Percentiles rank a stretch among this genome's conserved stretches.
Evolutionary conservation across 805 yeast species (phyloP).

Genomic region (Kuraishia floccosa): DNA sequence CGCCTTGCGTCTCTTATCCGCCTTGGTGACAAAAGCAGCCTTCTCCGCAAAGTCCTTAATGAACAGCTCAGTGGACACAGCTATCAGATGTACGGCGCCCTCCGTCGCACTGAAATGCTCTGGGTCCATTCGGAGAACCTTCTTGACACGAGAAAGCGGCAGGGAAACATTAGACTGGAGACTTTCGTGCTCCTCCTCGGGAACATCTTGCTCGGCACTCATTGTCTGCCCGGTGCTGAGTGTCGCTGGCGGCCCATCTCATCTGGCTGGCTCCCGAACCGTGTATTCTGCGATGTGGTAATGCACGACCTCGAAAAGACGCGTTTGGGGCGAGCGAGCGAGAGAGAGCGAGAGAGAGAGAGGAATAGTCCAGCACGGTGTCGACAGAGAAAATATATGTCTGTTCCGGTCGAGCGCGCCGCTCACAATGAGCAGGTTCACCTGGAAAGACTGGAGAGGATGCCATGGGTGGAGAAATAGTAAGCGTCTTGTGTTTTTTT

Average conservation of each 20-base stretch:
- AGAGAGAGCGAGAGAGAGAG: constrained; percentile 1
- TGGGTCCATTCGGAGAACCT: constrained; percentile 67
- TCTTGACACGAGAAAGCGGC: constrained; percentile 61
- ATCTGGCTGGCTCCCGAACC: too few species aligned
- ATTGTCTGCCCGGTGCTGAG: too few species aligned
- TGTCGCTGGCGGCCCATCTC: too few species aligned
- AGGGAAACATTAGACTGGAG: too few species aligned
- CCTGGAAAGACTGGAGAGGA: constrained; percentile 31
- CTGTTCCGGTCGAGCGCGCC: not conserved
- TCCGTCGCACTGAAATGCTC: constrained; percentile 58
- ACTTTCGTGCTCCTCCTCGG: too few species aligned
- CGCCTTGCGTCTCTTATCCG: constrained; percentile 59
- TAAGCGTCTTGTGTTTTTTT: constrained; percentile 13
- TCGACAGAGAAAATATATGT: not conserved
- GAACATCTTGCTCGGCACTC: too few species aligned
- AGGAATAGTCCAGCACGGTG: too few species aligned
- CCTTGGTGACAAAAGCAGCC: constrained; percentile 52
- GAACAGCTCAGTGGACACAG: constrained; percentile 70
- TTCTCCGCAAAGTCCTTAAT: constrained; percentile 61
- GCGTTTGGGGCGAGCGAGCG: not conserved
- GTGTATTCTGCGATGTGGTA: not conserved
- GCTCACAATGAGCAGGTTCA: not conserved
- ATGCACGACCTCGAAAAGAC: not conserved
- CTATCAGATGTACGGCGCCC: constrained; percentile 63
- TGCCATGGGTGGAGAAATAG: constrained; percentile 93